Evolutionary conservation across 208 protist species (phyloP).

Genomic region (Trypanosoma grayi): DNA sequence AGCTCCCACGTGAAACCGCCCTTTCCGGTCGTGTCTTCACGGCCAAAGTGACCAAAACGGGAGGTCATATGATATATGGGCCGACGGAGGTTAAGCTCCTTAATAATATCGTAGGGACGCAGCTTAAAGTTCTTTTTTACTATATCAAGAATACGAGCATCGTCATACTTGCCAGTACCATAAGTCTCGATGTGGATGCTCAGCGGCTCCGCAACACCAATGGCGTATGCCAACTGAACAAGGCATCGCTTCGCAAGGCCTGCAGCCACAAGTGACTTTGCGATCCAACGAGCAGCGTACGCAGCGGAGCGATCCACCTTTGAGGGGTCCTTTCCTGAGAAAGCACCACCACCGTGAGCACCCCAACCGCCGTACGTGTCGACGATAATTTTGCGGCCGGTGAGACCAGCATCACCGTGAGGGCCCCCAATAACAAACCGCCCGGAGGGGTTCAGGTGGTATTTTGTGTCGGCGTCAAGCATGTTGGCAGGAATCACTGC

Average conservation of each 20-base stretch:
- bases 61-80: constrained; percentile 98
- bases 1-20: constrained; percentile 98
- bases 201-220: constrained; percentile 98
- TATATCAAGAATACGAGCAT: constrained; percentile 72
- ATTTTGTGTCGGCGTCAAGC: constrained; percentile 95
- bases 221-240: constrained; percentile 99
- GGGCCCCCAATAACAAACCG: constrained; percentile 99
- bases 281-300: constrained; percentile 99
- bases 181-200: constrained; percentile 99
- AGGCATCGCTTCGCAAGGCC: constrained; percentile 93
- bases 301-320: constrained; percentile 99
- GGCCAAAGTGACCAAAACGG: constrained; percentile 99
- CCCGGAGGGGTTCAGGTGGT: constrained; percentile 99
- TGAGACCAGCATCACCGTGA: constrained; percentile 99
- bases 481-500: constrained; percentile 93
- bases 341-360: constrained; percentile 99
- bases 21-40: constrained; percentile 80
- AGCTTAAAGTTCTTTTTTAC: constrained; percentile 99
- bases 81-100: constrained; percentile 93
- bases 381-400: constrained; percentile 99
- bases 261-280: constrained; percentile 98
- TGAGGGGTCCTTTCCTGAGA: constrained; percentile 99
- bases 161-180: constrained; percentile 93
- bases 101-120: constrained; percentile 96
- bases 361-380: constrained; percentile 99